phyloP scores from a whole-genome alignment of 345 rosid genomes.

The Sisymbrium altissimum region DNA sequence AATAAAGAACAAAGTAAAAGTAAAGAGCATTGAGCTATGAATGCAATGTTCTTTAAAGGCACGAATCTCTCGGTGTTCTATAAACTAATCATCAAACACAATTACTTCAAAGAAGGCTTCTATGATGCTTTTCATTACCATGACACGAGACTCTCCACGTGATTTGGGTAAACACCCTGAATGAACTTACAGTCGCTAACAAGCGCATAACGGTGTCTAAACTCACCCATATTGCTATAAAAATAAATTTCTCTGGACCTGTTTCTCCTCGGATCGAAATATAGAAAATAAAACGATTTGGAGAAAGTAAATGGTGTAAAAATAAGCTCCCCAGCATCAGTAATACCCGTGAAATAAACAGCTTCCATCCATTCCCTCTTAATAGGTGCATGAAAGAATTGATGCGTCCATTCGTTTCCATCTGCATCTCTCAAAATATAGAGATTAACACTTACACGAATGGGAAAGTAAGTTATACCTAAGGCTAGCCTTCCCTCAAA shows the following conservation, averaged over 20 bases:
- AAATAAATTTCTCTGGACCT: not conserved
- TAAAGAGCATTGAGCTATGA: not conserved
- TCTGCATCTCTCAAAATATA: not conserved
- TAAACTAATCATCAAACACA: not conserved
- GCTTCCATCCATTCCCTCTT: not conserved
- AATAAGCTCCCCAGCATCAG: constrained; percentile 8
- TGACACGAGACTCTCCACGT: not conserved
- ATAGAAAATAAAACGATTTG: not conserved
- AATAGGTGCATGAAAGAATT: not conserved
- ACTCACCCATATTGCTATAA: not conserved
- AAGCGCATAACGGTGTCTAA: not conserved
- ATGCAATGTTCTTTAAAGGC: not conserved
- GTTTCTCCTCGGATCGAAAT: not conserved
- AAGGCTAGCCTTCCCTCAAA: constrained; percentile 7
- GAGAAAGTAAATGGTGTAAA: not conserved
- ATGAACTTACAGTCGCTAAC: too few species aligned
- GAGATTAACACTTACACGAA: not conserved
- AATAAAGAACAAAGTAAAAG: not conserved
- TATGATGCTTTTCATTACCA: not conserved
- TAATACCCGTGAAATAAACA: not conserved
- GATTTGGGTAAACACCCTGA: not conserved
- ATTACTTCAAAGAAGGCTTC: not conserved
- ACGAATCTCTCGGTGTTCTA: not conserved
- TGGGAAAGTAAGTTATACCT: accelerated
- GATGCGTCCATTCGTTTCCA: not conserved